These are phyloP conservation scores for Candida labiduridarum DNA, from an alignment of 1,139 yeast genomes.

Conservation along the genomic window DNA sequence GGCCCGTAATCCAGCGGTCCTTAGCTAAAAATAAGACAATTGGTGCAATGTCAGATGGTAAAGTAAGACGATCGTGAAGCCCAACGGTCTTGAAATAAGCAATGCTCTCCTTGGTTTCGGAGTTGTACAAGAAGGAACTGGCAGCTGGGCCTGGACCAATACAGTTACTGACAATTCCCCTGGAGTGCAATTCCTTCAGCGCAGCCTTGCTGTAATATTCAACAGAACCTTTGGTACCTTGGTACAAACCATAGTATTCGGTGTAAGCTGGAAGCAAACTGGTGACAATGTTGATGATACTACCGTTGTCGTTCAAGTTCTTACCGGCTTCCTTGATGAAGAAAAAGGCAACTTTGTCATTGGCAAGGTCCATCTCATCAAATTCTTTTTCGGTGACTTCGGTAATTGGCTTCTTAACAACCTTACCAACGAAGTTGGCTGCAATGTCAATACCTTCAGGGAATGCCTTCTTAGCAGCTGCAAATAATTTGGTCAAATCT, in stretches of 20 bases:
- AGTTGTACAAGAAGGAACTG: constrained; percentile 67
- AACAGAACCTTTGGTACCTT: constrained; percentile 66
- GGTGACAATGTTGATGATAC: constrained; percentile 59
- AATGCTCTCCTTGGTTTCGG: constrained; percentile 55
- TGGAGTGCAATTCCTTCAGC: constrained; percentile 55
- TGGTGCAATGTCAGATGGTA: constrained; percentile 64
- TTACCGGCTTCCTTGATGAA: constrained; percentile 61
- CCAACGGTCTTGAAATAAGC: constrained; percentile 57
- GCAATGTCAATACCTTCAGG: constrained; percentile 61
- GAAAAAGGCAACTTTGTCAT: constrained; percentile 62
- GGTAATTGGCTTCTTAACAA: constrained; percentile 59
- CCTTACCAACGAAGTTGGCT: constrained; percentile 66
- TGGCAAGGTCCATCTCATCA: constrained; percentile 53
- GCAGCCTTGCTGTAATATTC: constrained; percentile 59
- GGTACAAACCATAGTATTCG: constrained; percentile 57
- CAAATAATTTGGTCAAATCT: constrained; percentile 47
- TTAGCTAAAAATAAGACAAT: constrained; percentile 60
- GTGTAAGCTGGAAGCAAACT: constrained; percentile 69
- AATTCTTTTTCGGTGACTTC: constrained; percentile 56
- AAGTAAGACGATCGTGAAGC: constrained; percentile 53
- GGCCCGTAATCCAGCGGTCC: constrained; percentile 73
- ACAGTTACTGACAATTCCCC: constrained; percentile 54
- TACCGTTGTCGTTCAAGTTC: constrained; percentile 53
- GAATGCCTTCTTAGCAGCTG: constrained; percentile 44
- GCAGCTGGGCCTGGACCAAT: constrained; percentile 78